These are phyloP conservation scores for Alternaria novae-zelandiae DNA, from an alignment of 2,329 filamentous ascomycete species.

Conservation along the genomic window DNA sequence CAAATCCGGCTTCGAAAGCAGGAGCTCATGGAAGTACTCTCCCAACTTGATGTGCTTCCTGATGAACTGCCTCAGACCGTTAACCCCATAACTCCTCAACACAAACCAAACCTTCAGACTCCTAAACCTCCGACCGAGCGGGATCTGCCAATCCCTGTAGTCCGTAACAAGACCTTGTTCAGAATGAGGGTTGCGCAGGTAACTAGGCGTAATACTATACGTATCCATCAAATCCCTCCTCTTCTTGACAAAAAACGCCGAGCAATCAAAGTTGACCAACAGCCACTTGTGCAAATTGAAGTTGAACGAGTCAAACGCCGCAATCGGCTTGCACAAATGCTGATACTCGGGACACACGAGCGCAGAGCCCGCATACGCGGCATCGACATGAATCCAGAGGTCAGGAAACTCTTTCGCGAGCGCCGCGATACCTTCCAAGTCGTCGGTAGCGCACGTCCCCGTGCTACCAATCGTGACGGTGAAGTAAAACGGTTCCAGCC, in stretches of 20 bases:
- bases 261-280: conserved; percentile 86
- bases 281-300: conserved; percentile 99
- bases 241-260: conserved; percentile 78
- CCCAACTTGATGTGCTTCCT: conserved; percentile 71
- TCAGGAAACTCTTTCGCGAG: conserved; percentile 61
- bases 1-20: conserved; percentile 68
- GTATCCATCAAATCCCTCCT: conserved; percentile 79
- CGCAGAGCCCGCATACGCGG: conserved; percentile 87
- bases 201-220: conserved; percentile 78
- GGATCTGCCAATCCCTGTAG: conserved; percentile 97
- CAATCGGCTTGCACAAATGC: conserved; percentile 66
- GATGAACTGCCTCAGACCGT: conserved; percentile 77
- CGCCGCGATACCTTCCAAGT: conserved; percentile 72
- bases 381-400: conserved; percentile 93
- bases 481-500: conserved; percentile 84
- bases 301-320: conserved; percentile 84
- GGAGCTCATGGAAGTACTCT: conserved; percentile 69
- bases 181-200: conserved; percentile 81
- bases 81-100: conserved; percentile 78
- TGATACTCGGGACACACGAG: conserved; percentile 83
- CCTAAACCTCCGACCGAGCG: conserved; percentile 86
- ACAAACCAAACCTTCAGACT: conserved; percentile 96
- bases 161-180: conserved; percentile 87
- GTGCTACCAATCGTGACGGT: conserved; percentile 87
- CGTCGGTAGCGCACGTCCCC: conserved; percentile 85